A percentile compares a stretch with the other conserved stretches of the same genome.
These are phyloP conservation scores for Neofusicoccum sp. DNA, from an alignment of 2,329 filamentous ascomycete genomes.

Conservation along the genomic window DNA sequence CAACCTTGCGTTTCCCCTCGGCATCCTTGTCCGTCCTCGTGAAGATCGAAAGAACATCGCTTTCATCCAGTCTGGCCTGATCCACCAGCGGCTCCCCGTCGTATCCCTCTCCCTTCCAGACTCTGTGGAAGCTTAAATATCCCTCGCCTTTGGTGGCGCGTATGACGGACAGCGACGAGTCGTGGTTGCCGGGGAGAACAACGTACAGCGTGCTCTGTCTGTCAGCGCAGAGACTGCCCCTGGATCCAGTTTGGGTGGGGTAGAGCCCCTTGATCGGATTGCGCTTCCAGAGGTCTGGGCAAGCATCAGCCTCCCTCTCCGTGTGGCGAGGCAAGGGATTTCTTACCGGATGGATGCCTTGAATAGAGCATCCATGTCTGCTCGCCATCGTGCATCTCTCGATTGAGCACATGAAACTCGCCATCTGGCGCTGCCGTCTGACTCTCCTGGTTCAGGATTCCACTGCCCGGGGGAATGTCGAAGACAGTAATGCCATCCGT, in stretches of 20 bases:
- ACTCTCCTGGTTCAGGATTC: conserved; percentile 53
- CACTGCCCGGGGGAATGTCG: conserved; percentile 45
- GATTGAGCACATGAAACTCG: conserved; percentile 51
- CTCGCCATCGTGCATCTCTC: conserved; percentile 33
- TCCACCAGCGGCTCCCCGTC: conserved; percentile 6
- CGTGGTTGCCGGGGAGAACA: not conserved
- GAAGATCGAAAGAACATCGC: conserved; percentile 3
- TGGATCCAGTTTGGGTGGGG: not conserved
- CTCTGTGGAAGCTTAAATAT: not conserved
- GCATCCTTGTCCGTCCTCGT: not conserved
- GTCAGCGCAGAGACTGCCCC: not conserved
- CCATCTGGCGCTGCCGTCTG: conserved; percentile 48
- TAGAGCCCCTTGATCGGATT: not conserved
- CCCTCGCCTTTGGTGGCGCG: not conserved
- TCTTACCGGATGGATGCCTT: not conserved
- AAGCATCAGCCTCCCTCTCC: not conserved
- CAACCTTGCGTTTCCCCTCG: not conserved
- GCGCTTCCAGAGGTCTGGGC: not conserved
- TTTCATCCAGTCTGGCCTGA: not conserved
- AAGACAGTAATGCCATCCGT: conserved; percentile 46
- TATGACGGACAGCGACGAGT: not conserved
- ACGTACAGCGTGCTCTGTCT: not conserved
- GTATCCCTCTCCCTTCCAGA: conserved; percentile 4
- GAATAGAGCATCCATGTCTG: conserved; percentile 6
- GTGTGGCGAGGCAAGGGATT: not conserved